A percentile compares a stretch with the other conserved stretches of the same genome.
These are phyloP conservation scores for Cryptosporidium andersoni DNA, from an alignment of 169 alveolate genomes.

Conservation along the genomic window DNA sequence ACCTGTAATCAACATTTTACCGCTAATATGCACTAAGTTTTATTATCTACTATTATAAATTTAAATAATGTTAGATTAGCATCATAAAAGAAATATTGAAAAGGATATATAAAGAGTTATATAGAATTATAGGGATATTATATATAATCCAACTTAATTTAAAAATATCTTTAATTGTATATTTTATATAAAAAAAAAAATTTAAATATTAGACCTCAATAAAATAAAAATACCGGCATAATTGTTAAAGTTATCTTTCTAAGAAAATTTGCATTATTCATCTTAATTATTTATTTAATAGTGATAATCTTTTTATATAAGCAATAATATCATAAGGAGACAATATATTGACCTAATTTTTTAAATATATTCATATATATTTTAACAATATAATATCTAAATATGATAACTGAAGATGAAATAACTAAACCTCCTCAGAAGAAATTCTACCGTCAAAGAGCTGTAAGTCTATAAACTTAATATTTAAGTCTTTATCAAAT, in stretches of 20 bases:
- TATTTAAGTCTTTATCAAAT: not conserved
- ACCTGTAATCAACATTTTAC: no score
- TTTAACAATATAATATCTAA: not conserved
- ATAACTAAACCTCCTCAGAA: slow-evolving; percentile 71
- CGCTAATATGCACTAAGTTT: no score
- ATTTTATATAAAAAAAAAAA: no score
- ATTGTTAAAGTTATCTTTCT: no score
- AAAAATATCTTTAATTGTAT: no score
- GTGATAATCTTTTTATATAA: not conserved
- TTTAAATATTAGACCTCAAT: no score
- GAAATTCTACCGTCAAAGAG: slow-evolving; percentile 75
- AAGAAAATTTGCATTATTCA: not conserved
- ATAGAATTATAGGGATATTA: no score
- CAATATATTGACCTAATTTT: not conserved
- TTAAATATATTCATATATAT: not conserved
- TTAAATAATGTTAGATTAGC: no score
- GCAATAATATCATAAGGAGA: no score
- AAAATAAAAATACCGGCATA: no score
- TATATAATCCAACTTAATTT: no score
- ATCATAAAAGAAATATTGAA: not conserved
- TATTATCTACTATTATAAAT: no score
- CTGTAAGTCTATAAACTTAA: slow-evolving; percentile 70
- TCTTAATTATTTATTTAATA: not conserved
- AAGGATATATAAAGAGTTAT: not conserved
- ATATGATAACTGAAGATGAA: not conserved